Conservation (phyloP, 306 rosid species). For the Alnus glutinosa region DNA sequence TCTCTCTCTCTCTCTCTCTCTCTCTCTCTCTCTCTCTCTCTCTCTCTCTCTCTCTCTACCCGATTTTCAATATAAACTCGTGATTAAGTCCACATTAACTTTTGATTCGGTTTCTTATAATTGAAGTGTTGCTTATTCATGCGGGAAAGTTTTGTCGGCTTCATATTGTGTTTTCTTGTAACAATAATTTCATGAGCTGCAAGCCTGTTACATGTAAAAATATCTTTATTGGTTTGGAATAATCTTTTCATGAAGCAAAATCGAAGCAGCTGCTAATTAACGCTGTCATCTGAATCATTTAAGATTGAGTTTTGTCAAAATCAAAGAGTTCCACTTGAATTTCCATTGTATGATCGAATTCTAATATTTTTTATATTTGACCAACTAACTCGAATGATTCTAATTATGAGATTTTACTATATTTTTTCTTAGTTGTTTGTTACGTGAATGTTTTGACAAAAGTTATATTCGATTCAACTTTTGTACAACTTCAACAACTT, state of each 20-base stretch:
- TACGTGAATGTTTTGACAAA: too few relatives aligned
- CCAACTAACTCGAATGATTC: too few relatives aligned
- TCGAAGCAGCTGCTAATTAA: not conserved
- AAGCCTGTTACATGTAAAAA: not conserved
- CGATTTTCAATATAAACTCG: not conserved
- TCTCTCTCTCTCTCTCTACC: not conserved
- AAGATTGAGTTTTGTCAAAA: too few relatives aligned
- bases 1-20: conserved; percentile 6
- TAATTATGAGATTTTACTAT: too few relatives aligned
- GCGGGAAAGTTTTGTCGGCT: not conserved
- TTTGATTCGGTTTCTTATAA: not conserved
- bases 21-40: not conserved
- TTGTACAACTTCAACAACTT: not conserved
- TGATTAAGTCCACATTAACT: conserved; percentile 1
- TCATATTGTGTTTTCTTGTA: not conserved
- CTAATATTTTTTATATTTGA: too few relatives aligned
- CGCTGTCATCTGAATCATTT: too few relatives aligned
- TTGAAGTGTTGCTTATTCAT: not conserved
- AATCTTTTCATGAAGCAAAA: not conserved
- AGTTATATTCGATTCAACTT: too few relatives aligned
- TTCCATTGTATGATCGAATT: too few relatives aligned
- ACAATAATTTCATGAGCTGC: not conserved
- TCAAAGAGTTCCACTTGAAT: too few relatives aligned
- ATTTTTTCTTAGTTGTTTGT: too few relatives aligned
- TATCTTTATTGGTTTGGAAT: not conserved